These are phyloP conservation scores for Monosporascus sp. DNA, from an alignment of 2,329 filamentous ascomycete genomes.

Conservation along the genomic window DNA sequence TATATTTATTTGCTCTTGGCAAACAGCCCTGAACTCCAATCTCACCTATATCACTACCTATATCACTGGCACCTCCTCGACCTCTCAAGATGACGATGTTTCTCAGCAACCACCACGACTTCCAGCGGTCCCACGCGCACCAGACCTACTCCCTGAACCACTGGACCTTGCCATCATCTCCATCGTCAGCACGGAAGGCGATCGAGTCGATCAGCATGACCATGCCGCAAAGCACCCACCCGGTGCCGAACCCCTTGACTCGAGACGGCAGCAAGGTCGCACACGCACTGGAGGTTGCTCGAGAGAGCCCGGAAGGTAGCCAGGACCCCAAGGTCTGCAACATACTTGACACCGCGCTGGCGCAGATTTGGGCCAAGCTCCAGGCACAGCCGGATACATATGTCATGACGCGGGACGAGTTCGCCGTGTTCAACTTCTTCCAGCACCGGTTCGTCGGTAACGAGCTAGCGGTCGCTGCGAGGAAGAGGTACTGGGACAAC, in stretches of 20 bases:
- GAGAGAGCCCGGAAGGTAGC: slow-evolving; percentile 63
- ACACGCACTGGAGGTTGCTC: slow-evolving; percentile 68
- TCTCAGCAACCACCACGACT: slow-evolving; percentile 1
- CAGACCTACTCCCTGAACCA: slow-evolving; percentile 8
- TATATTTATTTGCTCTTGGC: background rate
- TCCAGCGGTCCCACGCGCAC: slow-evolving; percentile 3
- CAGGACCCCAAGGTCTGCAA: slow-evolving; percentile 56
- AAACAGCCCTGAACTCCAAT: background rate
- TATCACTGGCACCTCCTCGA: background rate
- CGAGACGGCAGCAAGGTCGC: slow-evolving; percentile 42
- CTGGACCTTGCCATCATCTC: background rate
- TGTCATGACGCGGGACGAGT: slow-evolving; percentile 70
- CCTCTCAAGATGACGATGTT: slow-evolving; percentile 11
- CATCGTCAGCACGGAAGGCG: slow-evolving; percentile 4
- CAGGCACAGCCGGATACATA: slow-evolving; percentile 61
- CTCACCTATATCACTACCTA: background rate
- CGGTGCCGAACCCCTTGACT: background rate
- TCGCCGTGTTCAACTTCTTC: slow-evolving; percentile 83
- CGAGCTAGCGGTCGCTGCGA: slow-evolving; percentile 40
- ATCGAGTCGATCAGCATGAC: slow-evolving; percentile 12
- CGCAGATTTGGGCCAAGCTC: slow-evolving; percentile 63
- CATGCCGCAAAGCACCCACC: slow-evolving; percentile 2
- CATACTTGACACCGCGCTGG: slow-evolving; percentile 60
- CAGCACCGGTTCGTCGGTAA: slow-evolving; percentile 58
- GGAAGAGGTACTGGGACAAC: slow-evolving; percentile 49